Percentiles rank a stretch among this genome's conserved stretches.
Evolutionary conservation across 495 filamentous ascomycete species (phyloP).

Genomic region (Astrothelium subdiscretum): DNA sequence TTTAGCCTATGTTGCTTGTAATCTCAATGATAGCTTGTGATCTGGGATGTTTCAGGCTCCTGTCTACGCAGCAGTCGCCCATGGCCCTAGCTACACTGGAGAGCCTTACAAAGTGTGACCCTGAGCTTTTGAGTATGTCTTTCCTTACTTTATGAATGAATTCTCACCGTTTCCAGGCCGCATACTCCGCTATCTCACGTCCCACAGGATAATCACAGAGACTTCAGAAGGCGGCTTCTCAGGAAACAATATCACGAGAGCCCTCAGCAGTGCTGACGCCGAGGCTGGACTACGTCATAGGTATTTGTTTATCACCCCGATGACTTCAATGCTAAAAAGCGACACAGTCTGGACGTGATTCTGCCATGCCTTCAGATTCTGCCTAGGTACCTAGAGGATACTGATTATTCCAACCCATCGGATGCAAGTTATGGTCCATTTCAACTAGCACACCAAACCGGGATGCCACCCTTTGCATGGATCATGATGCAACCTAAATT

Average conservation of each 20-base stretch:
- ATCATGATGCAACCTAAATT: background rate
- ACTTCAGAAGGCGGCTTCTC: background rate
- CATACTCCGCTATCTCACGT: background rate
- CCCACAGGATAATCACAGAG: background rate
- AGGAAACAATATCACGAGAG: background rate
- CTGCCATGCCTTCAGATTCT: background rate
- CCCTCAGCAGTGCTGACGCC: background rate
- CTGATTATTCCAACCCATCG: background rate
- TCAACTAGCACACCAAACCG: background rate
- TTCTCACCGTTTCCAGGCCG: background rate
- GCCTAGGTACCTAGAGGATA: background rate
- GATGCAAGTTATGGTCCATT: background rate
- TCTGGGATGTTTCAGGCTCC: background rate
- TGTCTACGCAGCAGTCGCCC: background rate
- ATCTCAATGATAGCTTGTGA: background rate
- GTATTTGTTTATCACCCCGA: background rate
- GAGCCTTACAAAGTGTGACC: background rate
- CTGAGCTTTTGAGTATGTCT: background rate
- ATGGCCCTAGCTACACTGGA: background rate
- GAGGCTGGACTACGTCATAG: background rate
- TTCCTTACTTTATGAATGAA: background rate
- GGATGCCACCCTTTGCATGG: background rate
- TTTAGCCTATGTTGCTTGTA: background rate
- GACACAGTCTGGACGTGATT: background rate
- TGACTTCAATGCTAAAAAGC: background rate